These are phyloP conservation scores for Phytophthora megakarya DNA, from an alignment of 352 stramenopile genomes.

Conservation along the genomic window DNA sequence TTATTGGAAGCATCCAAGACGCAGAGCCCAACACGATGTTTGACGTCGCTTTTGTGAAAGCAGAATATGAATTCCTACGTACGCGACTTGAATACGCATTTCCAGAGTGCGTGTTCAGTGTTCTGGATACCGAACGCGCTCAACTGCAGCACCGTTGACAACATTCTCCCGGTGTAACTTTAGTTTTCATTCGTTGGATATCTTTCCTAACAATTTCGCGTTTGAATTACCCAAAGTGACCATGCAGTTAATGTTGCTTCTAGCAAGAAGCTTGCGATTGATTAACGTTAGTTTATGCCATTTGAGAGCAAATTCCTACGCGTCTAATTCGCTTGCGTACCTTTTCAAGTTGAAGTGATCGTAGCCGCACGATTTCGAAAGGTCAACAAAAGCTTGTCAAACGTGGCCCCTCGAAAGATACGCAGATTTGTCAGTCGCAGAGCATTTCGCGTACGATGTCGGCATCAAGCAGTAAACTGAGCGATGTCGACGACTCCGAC, in stretches of 20 bases:
- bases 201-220: no score
- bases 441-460: constrained; percentile 1
- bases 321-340: no score
- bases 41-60: constrained; percentile 4
- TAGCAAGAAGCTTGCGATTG: no score
- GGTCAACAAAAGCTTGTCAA: constrained; percentile 23
- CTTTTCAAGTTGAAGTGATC: constrained; percentile 4
- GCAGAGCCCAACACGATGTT: neutral
- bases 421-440: neutral
- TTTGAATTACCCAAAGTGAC: no score
- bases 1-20: no score
- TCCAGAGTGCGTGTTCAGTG: constrained; percentile 19
- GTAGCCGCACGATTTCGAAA: constrained; percentile 15
- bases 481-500: constrained; percentile 19
- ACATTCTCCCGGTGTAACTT: no score
- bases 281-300: no score
- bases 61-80: neutral
- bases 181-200: no score
- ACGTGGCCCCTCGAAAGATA: constrained; percentile 23
- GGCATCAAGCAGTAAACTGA: constrained; percentile 1
- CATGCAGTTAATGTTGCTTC: no score
- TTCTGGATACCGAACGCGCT: constrained; percentile 1
- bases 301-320: no score
- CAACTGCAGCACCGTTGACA: no score
- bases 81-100: constrained; percentile 6